Evolutionary conservation across 1,284 basidiomycete species (phyloP).

Genomic region (Cryptococcus amylolentus): DNA sequence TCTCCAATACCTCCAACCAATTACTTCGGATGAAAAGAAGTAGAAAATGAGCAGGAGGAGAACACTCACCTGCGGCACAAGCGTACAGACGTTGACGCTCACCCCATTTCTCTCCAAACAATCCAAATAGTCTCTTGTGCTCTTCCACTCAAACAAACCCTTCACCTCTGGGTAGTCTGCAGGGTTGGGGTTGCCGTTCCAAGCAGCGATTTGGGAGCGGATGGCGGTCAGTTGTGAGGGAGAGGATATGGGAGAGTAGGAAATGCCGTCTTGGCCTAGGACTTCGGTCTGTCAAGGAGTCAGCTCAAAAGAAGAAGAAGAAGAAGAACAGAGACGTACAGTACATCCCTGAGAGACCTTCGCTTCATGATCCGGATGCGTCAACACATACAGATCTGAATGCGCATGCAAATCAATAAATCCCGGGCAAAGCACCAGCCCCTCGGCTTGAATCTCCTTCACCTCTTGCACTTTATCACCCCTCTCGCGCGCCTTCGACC

Average conservation of each 20-base stretch:
- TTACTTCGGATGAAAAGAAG: no score
- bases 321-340: slow-evolving; percentile 21
- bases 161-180: slow-evolving; percentile 25
- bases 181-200: slow-evolving; percentile 47
- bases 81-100: slow-evolving; percentile 44
- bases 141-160: slow-evolving; percentile 42
- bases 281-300: slow-evolving; percentile 38
- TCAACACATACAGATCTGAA: slow-evolving; percentile 44
- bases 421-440: slow-evolving; percentile 38
- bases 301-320: neutral
- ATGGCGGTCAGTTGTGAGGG: slow-evolving; percentile 26
- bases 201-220: slow-evolving; percentile 45
- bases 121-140: slow-evolving; percentile 37
- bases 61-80: slow-evolving; percentile 39
- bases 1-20: no score
- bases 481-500: neutral
- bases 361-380: slow-evolving; percentile 40
- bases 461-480: neutral
- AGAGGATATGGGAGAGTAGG: slow-evolving; percentile 37
- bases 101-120: slow-evolving; percentile 35
- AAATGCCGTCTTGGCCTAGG: slow-evolving; percentile 47
- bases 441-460: slow-evolving; percentile 25
- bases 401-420: slow-evolving; percentile 51
- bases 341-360: slow-evolving; percentile 48
- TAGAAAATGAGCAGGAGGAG: neutral